Base-by-base conservation (phyloP, 371 early-diverging fungal genomes). In the Mortierella sp. region DNA sequence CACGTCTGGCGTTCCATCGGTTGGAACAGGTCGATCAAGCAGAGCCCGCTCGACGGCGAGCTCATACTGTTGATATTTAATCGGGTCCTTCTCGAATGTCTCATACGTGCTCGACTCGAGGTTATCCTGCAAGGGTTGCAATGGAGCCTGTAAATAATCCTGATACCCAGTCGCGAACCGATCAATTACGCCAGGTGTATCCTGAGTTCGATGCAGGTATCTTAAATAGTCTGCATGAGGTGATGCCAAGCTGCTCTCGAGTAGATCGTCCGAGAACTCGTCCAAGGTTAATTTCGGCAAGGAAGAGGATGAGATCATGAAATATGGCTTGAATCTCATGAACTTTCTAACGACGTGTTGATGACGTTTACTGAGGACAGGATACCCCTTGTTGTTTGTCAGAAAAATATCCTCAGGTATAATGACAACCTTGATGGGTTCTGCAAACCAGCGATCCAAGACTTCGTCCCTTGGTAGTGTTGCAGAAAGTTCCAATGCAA, bases 71-170 rank as follows among this genome's bases (percentile, higher is more conserved):
- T 90, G 90, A 85, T 98, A 98, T 79, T 97, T 98, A 64, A 95
- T 89, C 8, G 95, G 94, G 83, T 97, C 97, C 66, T 91, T 92
- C 83, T 97, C 97, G 86, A 97, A 98, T 0, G 94, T 94, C 80
- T 95, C 96, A 77, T 98, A 98, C 0, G 96, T 97, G 16, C 89
- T 91, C 16, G 96, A 94, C 62, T 95, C 96, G 49, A 98, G 88
- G 72, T 98, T 94, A 73, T 97, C 96, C 94, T 95, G 95, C 39
- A 98, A 87, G 3, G 98, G 98, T 64, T 93, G 96, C 20, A 97
- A 86, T 18, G 97, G 97, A 5, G 93, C 88, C 84, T 97, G 97
- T 22, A 97, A 83, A 70, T 89, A 95, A 76, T 98, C 98, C 61
- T 95, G 93, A 72, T 94, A 96, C 6, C 96, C 96, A 0, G 74